phyloP scores from a whole-genome alignment of 1,284 basidiomycete genomes.

The Cutaneotrichosporon cavernicola region DNA sequence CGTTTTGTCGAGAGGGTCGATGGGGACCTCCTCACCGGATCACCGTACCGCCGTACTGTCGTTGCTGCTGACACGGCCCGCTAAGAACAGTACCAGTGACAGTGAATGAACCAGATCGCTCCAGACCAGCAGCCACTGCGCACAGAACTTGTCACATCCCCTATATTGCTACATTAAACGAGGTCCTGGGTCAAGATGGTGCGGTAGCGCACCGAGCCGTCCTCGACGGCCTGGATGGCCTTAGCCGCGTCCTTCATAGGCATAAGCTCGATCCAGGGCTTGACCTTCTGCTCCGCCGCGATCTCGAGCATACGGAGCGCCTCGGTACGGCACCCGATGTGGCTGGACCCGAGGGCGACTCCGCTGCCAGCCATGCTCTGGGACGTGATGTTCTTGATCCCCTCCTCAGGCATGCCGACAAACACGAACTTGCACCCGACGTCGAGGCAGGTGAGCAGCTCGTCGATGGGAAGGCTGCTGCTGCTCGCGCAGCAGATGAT shows the following conservation, averaged over 20 bases:
- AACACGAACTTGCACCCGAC: constrained; percentile 61
- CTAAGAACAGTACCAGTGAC: no score
- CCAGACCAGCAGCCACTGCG: background rate
- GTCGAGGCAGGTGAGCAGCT: constrained; percentile 58
- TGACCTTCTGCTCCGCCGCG: constrained; percentile 60
- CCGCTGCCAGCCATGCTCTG: constrained; percentile 54
- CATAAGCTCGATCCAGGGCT: constrained; percentile 59
- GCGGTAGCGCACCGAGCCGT: constrained; percentile 60
- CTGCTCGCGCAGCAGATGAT: constrained; percentile 61
- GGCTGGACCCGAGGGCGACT: constrained; percentile 54
- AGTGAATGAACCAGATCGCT: no score
- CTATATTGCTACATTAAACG: constrained; percentile 1
- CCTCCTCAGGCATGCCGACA: constrained; percentile 57
- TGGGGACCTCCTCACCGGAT: no score
- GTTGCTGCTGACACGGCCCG: no score
- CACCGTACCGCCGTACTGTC: no score
- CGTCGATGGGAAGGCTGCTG: constrained; percentile 53
- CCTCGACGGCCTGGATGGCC: constrained; percentile 60
- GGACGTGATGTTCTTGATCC: constrained; percentile 40
- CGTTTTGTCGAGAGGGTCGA: no score
- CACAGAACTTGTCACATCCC: background rate
- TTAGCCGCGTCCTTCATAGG: constrained; percentile 63
- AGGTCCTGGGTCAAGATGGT: constrained; percentile 51
- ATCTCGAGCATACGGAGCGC: constrained; percentile 62
- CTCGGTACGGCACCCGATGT: constrained; percentile 67